Base-by-base conservation (phyloP, 108 stramenopile species). In the Licmophora abbreviata region DNA sequence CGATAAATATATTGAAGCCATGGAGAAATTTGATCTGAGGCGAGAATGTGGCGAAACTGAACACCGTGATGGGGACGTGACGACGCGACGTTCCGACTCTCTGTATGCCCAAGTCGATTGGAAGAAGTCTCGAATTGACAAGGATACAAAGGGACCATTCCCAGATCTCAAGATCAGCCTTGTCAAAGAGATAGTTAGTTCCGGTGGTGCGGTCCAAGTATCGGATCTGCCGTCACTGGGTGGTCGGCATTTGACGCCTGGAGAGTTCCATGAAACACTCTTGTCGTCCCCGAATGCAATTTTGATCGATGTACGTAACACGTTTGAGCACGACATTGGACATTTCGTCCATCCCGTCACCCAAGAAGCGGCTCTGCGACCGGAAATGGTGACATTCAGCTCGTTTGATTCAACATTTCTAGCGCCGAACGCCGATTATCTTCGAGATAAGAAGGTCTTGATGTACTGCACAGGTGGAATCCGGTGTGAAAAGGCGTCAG, bases 391-490 rank as follows among this genome's bases (percentile, higher is more conserved):
- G 4, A 77, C 81, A 26, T 89, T 85, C 56, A 68, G 69, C 25
- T 70, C 79, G 29, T 89, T 89, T 38, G 77, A 84, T 42, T 55
- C 67, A 14, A 71, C 65, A 29, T 84, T 85, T 45, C 81, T 76
- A 49, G 73, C 60, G 22, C 52, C 59, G 25, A 56, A 77, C 26
- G 76, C 81, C 15, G 61, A 80, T 0, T 23, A 63, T 2, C 63
- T 89, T 12, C 64, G 67, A 44, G 70, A 81, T 48, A 89, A 90
- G 58, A 86, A 82, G 56, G 87, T 95, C 12, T 59, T 95, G 33
- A 93, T 95, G 92, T 95, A 95, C 54, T 95, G 94, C 66, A 95
- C 94, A 11, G 94, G 94, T 11, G 93, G 89, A 8, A 83, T 83
- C 30, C 59, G 82, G 0, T 88, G 86, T 33, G 79, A 83, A 55